phyloP scores from a whole-genome alignment of 768 basidiomycete species.

The Coprinopsis sp. region DNA sequence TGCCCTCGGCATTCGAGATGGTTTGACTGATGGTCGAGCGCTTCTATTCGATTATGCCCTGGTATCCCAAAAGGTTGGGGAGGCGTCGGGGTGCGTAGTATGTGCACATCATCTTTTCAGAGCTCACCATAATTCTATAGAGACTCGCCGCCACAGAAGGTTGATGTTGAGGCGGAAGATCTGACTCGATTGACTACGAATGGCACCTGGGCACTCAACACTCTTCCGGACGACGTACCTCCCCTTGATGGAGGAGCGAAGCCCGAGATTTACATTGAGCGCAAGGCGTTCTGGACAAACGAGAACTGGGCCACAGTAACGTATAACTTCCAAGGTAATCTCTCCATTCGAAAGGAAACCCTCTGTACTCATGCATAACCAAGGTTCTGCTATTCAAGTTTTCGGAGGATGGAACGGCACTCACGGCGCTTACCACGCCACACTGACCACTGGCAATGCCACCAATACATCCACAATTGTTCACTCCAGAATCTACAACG shows the following conservation, averaged over 20 bases:
- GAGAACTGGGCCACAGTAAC: constrained; percentile 2
- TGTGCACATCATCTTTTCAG: background rate
- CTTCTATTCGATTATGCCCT: constrained; percentile 10
- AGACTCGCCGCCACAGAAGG: background rate
- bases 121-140: background rate
- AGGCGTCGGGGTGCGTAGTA: background rate
- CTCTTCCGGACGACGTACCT: background rate
- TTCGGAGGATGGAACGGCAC: constrained; percentile 8
- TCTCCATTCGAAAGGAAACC: background rate
- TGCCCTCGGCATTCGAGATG: constrained; percentile 6
- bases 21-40: constrained; percentile 1
- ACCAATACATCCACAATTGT: background rate
- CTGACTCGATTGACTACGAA: background rate
- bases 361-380: background rate
- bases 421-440: constrained; percentile 3
- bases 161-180: constrained; percentile 2
- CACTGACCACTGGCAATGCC: background rate
- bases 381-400: constrained; percentile 8
- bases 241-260: background rate
- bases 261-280: background rate
- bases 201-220: background rate
- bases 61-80: constrained; percentile 6
- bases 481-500: constrained; percentile 1
- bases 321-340: background rate
- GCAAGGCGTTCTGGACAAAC: background rate